A percentile compares a stretch with the other conserved stretches of the same genome.
Conservation (phyloP, 176 grass and related monocot species). For the Phragmites australis region DNA sequence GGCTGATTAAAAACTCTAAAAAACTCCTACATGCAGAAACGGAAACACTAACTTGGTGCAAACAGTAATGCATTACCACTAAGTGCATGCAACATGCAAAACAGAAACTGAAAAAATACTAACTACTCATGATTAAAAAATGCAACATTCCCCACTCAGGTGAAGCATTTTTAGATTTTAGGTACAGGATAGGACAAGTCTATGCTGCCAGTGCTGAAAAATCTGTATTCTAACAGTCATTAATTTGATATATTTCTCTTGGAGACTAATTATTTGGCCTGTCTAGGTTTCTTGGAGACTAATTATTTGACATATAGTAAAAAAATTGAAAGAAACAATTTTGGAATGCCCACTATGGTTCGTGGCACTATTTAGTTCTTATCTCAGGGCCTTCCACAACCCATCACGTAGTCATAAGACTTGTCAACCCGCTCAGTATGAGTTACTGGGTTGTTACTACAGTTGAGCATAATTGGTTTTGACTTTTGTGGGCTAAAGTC, state of each 20-base stretch:
- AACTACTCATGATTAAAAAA: too few relatives aligned
- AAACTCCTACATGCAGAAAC: too few relatives aligned
- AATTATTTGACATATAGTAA: background rate
- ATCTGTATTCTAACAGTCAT: background rate
- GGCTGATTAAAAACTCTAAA: too few relatives aligned
- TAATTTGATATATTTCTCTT: background rate
- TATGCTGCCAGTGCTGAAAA: background rate
- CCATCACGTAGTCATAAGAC: too few relatives aligned
- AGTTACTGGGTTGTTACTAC: too few relatives aligned
- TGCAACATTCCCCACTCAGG: background rate
- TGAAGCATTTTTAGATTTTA: background rate
- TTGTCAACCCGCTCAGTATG: too few relatives aligned
- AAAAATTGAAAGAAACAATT: background rate
- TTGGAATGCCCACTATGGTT: background rate
- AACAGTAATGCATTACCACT: too few relatives aligned
- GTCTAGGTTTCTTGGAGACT: background rate
- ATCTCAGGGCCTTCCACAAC: background rate
- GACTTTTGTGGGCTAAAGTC: conserved; percentile 16
- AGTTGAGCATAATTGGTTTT: too few relatives aligned
- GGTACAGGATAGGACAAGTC: background rate
- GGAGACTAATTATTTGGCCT: background rate
- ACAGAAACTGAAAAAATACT: too few relatives aligned
- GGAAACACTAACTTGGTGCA: too few relatives aligned
- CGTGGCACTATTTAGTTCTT: conserved; percentile 24
- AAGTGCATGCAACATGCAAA: too few relatives aligned